Percentiles rank a stretch among this genome's conserved stretches.
Evolutionary conservation across 345 rosid genomes (phyloP).

Genomic region (Boechera stricta): DNA sequence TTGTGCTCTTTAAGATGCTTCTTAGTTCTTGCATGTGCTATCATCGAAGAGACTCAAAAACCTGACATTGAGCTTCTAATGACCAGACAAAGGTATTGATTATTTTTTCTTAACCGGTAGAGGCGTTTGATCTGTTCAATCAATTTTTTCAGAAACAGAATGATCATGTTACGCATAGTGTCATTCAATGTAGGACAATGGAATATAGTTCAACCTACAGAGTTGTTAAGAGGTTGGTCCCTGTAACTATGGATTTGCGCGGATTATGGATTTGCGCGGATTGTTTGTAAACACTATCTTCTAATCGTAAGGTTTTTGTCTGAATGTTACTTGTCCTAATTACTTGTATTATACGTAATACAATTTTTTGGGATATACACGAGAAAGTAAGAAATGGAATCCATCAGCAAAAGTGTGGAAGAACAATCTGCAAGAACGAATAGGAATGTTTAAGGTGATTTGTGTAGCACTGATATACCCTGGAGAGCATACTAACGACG

Average conservation of each 20-base stretch:
- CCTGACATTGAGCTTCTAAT: background rate
- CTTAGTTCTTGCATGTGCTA: background rate
- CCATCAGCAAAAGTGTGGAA: background rate
- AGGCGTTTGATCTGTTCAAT: background rate
- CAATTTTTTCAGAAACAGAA: background rate
- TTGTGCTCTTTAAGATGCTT: background rate
- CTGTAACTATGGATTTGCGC: too few species aligned
- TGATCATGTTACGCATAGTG: background rate
- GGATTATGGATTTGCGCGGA: too few species aligned
- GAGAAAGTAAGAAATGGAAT: background rate
- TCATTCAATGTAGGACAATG: too few species aligned
- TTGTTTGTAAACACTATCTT: too few species aligned
- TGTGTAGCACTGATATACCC: too few species aligned
- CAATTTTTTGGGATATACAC: too few species aligned
- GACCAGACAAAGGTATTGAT: slow-evolving; percentile 15
- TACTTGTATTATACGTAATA: background rate
- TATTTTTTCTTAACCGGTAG: background rate
- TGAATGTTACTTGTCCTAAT: background rate
- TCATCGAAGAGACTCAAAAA: background rate
- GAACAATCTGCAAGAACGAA: background rate
- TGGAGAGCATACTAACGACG: too few species aligned
- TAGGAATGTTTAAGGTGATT: too few species aligned
- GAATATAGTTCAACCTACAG: background rate
- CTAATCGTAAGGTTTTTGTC: too few species aligned
- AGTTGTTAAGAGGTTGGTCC: background rate